Evolutionary conservation across 2,329 filamentous ascomycete genomes (phyloP).

Genomic region (Verticillium dahliae): DNA sequence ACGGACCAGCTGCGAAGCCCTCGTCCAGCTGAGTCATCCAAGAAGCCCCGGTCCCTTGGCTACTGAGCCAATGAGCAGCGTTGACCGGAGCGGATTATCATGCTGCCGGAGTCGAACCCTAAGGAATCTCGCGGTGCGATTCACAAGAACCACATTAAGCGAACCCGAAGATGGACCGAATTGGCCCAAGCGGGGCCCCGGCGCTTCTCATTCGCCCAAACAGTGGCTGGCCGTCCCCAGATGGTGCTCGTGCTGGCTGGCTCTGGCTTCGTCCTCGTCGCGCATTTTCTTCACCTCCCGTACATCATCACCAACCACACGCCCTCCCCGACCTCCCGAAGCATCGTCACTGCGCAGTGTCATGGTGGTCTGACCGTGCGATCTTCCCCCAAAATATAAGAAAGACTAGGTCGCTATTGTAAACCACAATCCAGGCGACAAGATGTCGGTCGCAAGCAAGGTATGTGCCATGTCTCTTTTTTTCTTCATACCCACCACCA

Average conservation of each 20-base stretch:
- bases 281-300: constrained; percentile 14
- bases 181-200: neutral
- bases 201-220: constrained; percentile 5
- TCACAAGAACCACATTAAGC: constrained; percentile 1
- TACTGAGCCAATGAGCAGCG: neutral
- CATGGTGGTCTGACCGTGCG: constrained; percentile 15
- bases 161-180: constrained; percentile 3
- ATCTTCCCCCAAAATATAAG: constrained; percentile 11
- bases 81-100: neutral
- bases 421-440: constrained; percentile 15
- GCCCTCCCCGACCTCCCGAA: constrained; percentile 7
- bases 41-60: neutral
- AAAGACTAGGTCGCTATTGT: constrained; percentile 16
- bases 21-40: neutral
- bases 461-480: constrained; percentile 2
- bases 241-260: neutral
- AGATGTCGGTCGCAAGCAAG: constrained; percentile 16
- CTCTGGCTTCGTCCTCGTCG: constrained; percentile 2
- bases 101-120: neutral
- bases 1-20: neutral
- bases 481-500: neutral
- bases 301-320: constrained; percentile 10
- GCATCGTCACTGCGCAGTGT: constrained; percentile 3
- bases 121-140: neutral
- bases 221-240: constrained; percentile 1